Evolutionary conservation across 2,329 filamentous ascomycete species (phyloP).

Genomic region (Paracoccidioides lutzii): DNA sequence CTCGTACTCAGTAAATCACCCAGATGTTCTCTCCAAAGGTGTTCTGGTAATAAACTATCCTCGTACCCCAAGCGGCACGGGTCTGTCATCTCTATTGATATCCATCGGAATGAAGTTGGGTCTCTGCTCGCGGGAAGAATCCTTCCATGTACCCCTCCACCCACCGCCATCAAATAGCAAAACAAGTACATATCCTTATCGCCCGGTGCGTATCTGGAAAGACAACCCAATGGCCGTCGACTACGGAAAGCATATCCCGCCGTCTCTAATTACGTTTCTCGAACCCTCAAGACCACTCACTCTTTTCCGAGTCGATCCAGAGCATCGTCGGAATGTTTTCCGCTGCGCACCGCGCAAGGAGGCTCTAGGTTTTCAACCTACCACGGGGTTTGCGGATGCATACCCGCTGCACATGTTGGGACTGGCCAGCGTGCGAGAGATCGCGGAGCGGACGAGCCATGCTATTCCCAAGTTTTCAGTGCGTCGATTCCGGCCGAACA

Average conservation of each 20-base stretch:
- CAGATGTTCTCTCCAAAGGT: slow-evolving; percentile 40
- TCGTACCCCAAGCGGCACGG: slow-evolving; percentile 11
- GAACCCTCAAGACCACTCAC: slow-evolving; percentile 34
- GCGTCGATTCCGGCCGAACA: slow-evolving; percentile 46
- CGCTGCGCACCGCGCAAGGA: slow-evolving; percentile 41
- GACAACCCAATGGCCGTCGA: slow-evolving; percentile 35
- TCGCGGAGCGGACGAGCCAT: slow-evolving; percentile 31
- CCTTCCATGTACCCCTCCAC: slow-evolving; percentile 41
- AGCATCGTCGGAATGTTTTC: slow-evolving; percentile 36
- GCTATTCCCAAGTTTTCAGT: slow-evolving; percentile 35
- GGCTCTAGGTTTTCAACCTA: slow-evolving; percentile 40
- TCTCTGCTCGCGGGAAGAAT: slow-evolving; percentile 26
- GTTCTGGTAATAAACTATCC: slow-evolving; percentile 41
- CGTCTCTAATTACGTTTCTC: slow-evolving; percentile 38
- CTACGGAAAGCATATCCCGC: slow-evolving; percentile 31
- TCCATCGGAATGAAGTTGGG: slow-evolving; percentile 20
- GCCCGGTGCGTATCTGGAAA: slow-evolving; percentile 43
- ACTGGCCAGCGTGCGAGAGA: slow-evolving; percentile 41
- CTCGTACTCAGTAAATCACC: slow-evolving; percentile 30
- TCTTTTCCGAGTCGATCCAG: slow-evolving; percentile 41
- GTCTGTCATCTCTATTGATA: slow-evolving; percentile 8
- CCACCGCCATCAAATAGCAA: slow-evolving; percentile 25
- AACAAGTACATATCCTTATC: slow-evolving; percentile 31
- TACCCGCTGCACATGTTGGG: slow-evolving; percentile 47
- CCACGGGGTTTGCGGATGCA: slow-evolving; percentile 45